Base-by-base conservation (phyloP, 2,329 filamentous ascomycete species). In the Fonsecaea monophora region DNA sequence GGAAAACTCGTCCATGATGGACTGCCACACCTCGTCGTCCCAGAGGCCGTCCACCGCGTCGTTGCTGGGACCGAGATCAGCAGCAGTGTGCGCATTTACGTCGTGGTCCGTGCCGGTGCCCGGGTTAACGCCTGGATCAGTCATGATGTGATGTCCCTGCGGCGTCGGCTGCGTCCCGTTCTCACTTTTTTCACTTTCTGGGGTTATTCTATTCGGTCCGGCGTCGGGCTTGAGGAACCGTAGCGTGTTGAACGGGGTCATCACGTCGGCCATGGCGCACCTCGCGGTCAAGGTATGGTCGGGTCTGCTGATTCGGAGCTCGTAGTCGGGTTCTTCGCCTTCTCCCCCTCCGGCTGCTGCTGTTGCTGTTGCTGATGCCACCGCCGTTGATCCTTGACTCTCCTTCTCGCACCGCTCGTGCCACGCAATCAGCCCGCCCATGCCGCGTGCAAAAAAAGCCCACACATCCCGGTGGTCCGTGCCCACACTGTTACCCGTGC, bases 21-120 rank as follows among this genome's bases (percentile, higher is more conserved):
- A 65, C 50, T 65, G 62, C 62, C 62, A 65, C 18, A 38, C 56
- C 56, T 60, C 56, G 15, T 60, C 56, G 50, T 60, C 50, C 61
- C 61, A 64, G 30, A 64, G 10, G 12, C 25, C 34, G 32, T 32
- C n/a, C 1, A 38, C 12, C 21, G 18, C 53, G 32, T 64, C 61
- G 25, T 25, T 25, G 25, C 25, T 25, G 25, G 25, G 25, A 25
- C 25, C 25, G 25, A 25, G 25, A 25, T 25, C 25, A 25, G 25
- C 25, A 25, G 25, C 25, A 25, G 25, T 25, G 25, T 25, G 25
- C 25, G 25, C 25, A 25, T 25, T 25, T 25, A 25, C 57, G 2
- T 13, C 38, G 12, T 30, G 9, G 25, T 15, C 40, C 3, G 7
- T n/a, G 18, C 48, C 45, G 30, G 13, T n/a, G 21, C 25, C 10